Evolutionary conservation across 129 eudicot species (phyloP).

Genomic region (Solidago caesia): DNA sequence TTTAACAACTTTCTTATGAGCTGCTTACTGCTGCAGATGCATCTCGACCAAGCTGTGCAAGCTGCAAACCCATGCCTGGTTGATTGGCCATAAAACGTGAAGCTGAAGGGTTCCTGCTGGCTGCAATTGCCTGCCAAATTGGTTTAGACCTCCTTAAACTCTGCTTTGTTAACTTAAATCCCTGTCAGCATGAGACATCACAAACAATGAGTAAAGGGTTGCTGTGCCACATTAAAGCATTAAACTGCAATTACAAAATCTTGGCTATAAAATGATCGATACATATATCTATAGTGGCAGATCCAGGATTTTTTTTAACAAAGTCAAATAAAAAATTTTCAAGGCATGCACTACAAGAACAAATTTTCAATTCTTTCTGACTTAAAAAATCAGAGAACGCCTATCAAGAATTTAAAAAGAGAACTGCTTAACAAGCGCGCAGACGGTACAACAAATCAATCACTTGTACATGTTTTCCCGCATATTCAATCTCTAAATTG

Average conservation of each 20-base stretch:
- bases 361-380: not conserved
- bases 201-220: not conserved
- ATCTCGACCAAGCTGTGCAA: slow-evolving; percentile 98
- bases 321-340: not conserved
- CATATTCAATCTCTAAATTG: not conserved
- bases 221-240: not conserved
- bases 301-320: not conserved
- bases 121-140: slow-evolving; percentile 87
- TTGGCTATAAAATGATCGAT: not conserved
- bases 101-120: slow-evolving; percentile 65
- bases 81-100: slow-evolving; percentile 72
- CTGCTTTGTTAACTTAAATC: slow-evolving; percentile 70
- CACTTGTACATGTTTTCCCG: not conserved
- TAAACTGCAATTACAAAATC: not conserved
- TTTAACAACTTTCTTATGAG: slow-evolving; percentile 5
- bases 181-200: slow-evolving; percentile 41
- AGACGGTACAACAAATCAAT: not conserved
- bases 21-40: slow-evolving; percentile 97
- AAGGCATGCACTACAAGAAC: not conserved
- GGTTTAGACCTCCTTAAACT: slow-evolving; percentile 75
- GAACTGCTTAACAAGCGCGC: slow-evolving; percentile 10
- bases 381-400: not conserved
- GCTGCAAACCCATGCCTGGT: slow-evolving; percentile 78
- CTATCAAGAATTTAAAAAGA: not conserved
- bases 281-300: not conserved